phyloP scores from a whole-genome alignment of 148 eudicot species.

The Camellia sinensis region DNA sequence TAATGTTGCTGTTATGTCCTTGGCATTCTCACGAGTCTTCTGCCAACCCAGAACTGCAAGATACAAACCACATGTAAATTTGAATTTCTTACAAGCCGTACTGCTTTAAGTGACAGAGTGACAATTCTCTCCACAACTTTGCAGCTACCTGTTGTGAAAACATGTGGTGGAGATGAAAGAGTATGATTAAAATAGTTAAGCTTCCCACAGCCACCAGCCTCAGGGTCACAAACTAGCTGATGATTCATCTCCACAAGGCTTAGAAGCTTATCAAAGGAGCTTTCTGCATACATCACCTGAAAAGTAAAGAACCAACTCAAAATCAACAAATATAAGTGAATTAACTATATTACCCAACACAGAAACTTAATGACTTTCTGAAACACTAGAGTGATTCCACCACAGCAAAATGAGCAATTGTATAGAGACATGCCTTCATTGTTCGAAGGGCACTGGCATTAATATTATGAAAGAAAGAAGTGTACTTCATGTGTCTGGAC shows the following conservation, averaged over 20 bases:
- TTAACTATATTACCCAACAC: slow-evolving; percentile 2
- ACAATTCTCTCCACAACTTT: not conserved
- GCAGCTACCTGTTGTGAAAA: slow-evolving; percentile 69
- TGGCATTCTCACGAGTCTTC: slow-evolving; percentile 68
- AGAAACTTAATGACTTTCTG: not conserved
- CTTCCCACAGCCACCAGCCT: slow-evolving; percentile 84
- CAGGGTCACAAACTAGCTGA: slow-evolving; percentile 81
- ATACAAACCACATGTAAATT: slow-evolving; percentile 10
- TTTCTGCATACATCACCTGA: slow-evolving; percentile 66
- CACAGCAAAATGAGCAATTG: not conserved
- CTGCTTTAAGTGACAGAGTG: not conserved
- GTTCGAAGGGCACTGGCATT: slow-evolving; percentile 95
- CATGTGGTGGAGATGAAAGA: slow-evolving; percentile 72
- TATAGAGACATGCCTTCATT: slow-evolving; percentile 65
- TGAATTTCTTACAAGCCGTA: slow-evolving; percentile 1
- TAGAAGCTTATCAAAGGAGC: slow-evolving; percentile 72
- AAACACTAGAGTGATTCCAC: not conserved
- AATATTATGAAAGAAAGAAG: slow-evolving; percentile 82
- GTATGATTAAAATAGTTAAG: slow-evolving; percentile 75
- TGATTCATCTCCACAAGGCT: slow-evolving; percentile 80
- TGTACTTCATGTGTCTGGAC: slow-evolving; percentile 85
- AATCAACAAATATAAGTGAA: not conserved
- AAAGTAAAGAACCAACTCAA: slow-evolving; percentile 13
- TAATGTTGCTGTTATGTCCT: slow-evolving; percentile 75
- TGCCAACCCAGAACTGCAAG: slow-evolving; percentile 93